Evolutionary conservation across 139 green algal genomes (phyloP).

Genomic region (Micractinium conductrix): DNA sequence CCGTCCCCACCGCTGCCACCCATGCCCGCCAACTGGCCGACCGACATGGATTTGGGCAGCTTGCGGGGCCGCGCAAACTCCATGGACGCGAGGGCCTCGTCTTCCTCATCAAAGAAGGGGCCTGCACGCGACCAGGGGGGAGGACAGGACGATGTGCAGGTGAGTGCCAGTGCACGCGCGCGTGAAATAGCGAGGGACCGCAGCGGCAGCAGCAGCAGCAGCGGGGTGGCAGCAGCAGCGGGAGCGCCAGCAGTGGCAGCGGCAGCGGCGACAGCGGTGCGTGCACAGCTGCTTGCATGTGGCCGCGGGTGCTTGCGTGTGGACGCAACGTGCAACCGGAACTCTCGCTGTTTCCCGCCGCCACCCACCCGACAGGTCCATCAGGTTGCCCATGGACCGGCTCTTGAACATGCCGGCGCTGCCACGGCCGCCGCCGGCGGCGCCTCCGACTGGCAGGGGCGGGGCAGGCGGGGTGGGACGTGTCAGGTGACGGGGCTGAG

Average conservation of each 20-base stretch:
- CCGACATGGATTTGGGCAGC: slow-evolving; percentile 42
- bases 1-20: not conserved
- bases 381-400: slow-evolving; percentile 32
- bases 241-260: no score
- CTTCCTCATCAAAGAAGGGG: slow-evolving; percentile 40
- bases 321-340: no score
- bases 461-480: not conserved
- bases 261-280: no score
- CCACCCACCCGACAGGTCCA: slow-evolving; percentile 15
- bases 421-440: not conserved
- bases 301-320: no score
- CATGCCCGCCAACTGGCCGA: slow-evolving; percentile 29
- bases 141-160: not conserved
- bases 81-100: slow-evolving; percentile 37
- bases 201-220: no score
- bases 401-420: slow-evolving; percentile 36
- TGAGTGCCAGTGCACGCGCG: not conserved
- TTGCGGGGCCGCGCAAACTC: slow-evolving; percentile 46
- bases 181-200: no score
- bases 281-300: no score
- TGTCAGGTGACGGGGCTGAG: not conserved
- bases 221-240: not conserved
- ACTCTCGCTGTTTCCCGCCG: no score
- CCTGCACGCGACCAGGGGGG: not conserved
- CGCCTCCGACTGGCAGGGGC: not conserved